Conservation (phyloP, 129 eudicot genomes). For the Chrysanthemum seticuspe region DNA sequence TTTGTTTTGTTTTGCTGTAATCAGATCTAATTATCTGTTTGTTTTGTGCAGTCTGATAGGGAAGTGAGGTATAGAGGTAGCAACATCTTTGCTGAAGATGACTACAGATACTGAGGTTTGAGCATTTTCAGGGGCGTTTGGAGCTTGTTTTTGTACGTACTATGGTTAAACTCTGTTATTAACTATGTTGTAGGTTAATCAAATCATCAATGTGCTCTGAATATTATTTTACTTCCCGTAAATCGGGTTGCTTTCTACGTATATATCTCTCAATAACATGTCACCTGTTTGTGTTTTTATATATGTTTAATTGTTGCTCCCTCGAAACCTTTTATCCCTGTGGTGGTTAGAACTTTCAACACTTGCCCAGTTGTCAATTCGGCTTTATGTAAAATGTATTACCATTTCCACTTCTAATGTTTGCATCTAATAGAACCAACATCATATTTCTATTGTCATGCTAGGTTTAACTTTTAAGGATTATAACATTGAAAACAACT, state of each 20-base stretch:
- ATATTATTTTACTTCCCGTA: slow-evolving; percentile 20
- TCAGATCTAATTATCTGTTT: slow-evolving; percentile 6
- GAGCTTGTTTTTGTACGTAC: slow-evolving; percentile 21
- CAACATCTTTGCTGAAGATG: slow-evolving; percentile 47
- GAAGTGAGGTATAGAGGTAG: slow-evolving; percentile 39
- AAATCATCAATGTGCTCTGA: not conserved
- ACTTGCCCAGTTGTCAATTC: too few species aligned
- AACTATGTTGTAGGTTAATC: slow-evolving; percentile 22
- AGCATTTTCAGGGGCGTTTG: not conserved
- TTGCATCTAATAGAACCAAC: too few species aligned
- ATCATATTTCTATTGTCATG: too few species aligned
- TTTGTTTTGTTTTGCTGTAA: not conserved
- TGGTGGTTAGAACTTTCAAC: too few species aligned
- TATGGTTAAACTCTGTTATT: slow-evolving; percentile 19
- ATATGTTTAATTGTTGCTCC: not conserved
- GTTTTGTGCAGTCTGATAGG: slow-evolving; percentile 51
- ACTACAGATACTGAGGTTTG: slow-evolving; percentile 45
- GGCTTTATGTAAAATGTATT: too few species aligned
- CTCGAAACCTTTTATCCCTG: too few species aligned
- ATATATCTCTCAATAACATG: slow-evolving; percentile 27
- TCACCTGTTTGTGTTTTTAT: not conserved
- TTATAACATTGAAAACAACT: not conserved
- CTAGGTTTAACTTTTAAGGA: too few species aligned
- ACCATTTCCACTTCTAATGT: too few species aligned
- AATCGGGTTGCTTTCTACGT: slow-evolving; percentile 8